Conservation (phyloP, 169 alveolate species). For the Plasmodium vivax region DNA sequence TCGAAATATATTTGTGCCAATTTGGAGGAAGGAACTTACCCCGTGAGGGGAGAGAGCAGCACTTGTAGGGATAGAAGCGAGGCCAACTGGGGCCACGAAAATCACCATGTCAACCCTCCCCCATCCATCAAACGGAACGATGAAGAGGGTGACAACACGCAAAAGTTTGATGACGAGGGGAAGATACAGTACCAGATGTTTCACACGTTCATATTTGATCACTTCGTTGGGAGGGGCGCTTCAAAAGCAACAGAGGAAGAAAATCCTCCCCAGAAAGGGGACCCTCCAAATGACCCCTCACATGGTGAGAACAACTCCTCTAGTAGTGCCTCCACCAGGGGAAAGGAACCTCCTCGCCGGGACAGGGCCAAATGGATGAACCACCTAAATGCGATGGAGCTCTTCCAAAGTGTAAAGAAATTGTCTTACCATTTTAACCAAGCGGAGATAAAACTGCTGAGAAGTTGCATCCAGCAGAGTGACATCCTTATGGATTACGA, state of each 20-base stretch:
- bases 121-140: not conserved
- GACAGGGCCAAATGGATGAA: not conserved
- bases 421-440: not conserved
- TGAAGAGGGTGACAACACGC: not conserved
- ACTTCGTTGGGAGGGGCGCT: not conserved
- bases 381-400: not conserved
- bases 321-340: not conserved
- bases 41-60: not conserved
- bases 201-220: slow-evolving; percentile 16
- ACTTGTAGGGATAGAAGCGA: not conserved
- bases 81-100: not conserved
- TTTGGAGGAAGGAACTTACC: not conserved
- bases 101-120: not conserved
- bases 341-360: not conserved
- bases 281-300: not conserved
- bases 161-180: not conserved
- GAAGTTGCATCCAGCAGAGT: not conserved
- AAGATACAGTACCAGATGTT: slow-evolving; percentile 2
- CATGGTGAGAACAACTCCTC: not conserved
- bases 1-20: not conserved
- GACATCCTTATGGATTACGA: not conserved
- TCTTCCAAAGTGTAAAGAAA: not conserved
- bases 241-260: no score
- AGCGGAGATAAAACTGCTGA: not conserved
- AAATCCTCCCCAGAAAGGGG: not conserved